Evolutionary conservation across 805 yeast genomes (phyloP), one percentile per base, ranked within the genome.

Genomic region (Debaryomyces prosopidis): DNA sequence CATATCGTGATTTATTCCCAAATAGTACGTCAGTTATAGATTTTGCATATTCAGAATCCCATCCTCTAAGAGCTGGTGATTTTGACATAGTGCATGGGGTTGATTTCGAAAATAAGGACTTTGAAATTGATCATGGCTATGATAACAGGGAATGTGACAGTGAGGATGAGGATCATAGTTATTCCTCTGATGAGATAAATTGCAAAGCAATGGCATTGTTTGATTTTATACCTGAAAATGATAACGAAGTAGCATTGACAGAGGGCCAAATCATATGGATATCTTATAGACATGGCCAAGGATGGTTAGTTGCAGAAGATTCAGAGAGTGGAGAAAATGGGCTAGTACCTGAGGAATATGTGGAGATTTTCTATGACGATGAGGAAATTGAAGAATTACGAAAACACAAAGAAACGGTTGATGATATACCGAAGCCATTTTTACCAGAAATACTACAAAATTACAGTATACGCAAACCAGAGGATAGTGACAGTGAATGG

Each of bases 231-330:
- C 96, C 98, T 0, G 98, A 94, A 62, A 94, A 94, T 63, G 96
- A 89, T 55, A 94, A 94, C 64, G 99, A 94, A 59, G 80, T 91
- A 37, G 80, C 77, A 9, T 69, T 94, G 27, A 66, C 59, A 11
- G 95, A 86, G 55, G 96, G 96, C 30, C 97, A 94, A 65, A 64
- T 81, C 11, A 81, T 94, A 2, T 85, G 90, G 80, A 86, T 94
- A 26, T 82, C 85, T 47, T 92, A 91, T 63, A 81, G 95, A 46
- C 96, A 92, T 63, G 98, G 98, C 19, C 97, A 92, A 63, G 99
- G 99, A 6, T 94, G 99, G 99, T 76, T 94, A 3, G 97, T 94
- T 42, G 98, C 97, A 0, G 83, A 81, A 54, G 90, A 89, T 57
- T 85, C 88, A 1, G 73, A 59, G 20, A 76, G 86, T 2, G 89